Evolutionary conservation across 495 filamentous ascomycete species (phyloP).

Genomic region (Lepidopterella palustris): DNA sequence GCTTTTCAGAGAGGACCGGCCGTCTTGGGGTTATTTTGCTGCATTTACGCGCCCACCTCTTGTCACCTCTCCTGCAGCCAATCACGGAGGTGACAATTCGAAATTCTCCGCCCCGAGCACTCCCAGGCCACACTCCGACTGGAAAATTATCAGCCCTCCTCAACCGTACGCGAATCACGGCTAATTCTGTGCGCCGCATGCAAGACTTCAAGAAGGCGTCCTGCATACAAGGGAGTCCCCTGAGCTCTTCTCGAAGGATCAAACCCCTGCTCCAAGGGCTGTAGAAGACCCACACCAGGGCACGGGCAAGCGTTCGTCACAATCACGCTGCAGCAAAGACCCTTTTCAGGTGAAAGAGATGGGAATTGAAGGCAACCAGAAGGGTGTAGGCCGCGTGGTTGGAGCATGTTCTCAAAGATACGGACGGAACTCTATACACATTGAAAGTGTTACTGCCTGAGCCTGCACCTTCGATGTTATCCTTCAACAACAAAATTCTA

Average conservation of each 20-base stretch:
- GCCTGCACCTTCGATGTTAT: not conserved
- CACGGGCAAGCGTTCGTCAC: conserved; percentile 21
- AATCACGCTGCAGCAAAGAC: conserved; percentile 10
- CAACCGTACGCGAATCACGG: not conserved
- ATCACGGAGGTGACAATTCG: not conserved
- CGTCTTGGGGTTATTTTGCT: conserved; percentile 1
- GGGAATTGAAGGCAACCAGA: too few species aligned
- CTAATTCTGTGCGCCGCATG: not conserved
- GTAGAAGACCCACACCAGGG: not conserved
- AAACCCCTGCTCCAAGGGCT: not conserved
- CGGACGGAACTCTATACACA: too few species aligned
- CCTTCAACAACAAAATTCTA: not conserved
- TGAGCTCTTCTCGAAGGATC: not conserved
- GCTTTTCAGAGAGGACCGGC: not conserved
- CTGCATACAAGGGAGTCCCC: not conserved
- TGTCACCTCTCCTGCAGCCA: not conserved
- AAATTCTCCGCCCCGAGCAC: conserved; percentile 1
- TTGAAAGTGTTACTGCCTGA: too few species aligned
- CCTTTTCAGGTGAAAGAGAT: too few species aligned
- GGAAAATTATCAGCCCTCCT: not conserved
- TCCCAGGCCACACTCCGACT: too few species aligned
- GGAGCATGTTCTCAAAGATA: too few species aligned
- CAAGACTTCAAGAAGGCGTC: not conserved
- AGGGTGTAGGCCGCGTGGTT: not conserved
- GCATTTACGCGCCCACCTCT: conserved; percentile 1